A percentile compares a stretch with the other conserved stretches of the same genome.
These are phyloP conservation scores for Colletotrichum kahawae DNA, from an alignment of 2,329 filamentous ascomycete species.

Conservation along the genomic window DNA sequence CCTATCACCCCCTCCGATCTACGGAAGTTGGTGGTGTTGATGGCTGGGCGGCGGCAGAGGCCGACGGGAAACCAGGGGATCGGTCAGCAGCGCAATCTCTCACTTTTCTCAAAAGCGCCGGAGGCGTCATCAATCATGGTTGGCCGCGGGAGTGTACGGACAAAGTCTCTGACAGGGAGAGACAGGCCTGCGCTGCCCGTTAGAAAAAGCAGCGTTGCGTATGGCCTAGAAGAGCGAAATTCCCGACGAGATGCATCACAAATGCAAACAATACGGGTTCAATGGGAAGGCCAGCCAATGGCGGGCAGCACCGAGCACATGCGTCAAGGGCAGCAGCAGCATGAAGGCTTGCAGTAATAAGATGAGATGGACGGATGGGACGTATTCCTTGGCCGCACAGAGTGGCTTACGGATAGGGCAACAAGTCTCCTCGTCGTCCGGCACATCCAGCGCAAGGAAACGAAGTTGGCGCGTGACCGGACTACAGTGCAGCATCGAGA, in stretches of 20 bases:
- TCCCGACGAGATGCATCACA: not conserved
- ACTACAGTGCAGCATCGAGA: not conserved
- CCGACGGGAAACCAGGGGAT: slow-evolving; percentile 6
- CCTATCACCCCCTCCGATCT: slow-evolving; percentile 8
- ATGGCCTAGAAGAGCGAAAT: not conserved
- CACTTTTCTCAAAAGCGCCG: slow-evolving; percentile 14
- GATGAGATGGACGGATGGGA: not conserved
- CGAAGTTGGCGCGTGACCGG: slow-evolving; percentile 4
- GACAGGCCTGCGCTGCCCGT: not conserved
- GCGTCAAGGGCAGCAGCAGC: not conserved
- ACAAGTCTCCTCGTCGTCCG: not conserved
- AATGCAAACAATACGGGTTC: not conserved
- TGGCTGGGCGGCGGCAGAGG: slow-evolving; percentile 4
- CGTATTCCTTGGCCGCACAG: not conserved
- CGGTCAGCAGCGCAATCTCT: not conserved
- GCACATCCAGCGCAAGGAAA: not conserved
- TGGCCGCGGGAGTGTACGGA: not conserved
- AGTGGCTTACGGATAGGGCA: not conserved
- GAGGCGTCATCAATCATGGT: slow-evolving; percentile 9
- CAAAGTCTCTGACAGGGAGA: not conserved
- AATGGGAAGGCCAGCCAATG: slow-evolving; percentile 8
- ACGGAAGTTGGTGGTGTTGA: slow-evolving; percentile 8
- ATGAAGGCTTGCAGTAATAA: not conserved
- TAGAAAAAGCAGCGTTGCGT: not conserved
- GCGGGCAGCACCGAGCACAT: slow-evolving; percentile 9